Evolutionary conservation across 2,329 filamentous ascomycete genomes (phyloP).

Genomic region (Aspergillus fijiensis): DNA sequence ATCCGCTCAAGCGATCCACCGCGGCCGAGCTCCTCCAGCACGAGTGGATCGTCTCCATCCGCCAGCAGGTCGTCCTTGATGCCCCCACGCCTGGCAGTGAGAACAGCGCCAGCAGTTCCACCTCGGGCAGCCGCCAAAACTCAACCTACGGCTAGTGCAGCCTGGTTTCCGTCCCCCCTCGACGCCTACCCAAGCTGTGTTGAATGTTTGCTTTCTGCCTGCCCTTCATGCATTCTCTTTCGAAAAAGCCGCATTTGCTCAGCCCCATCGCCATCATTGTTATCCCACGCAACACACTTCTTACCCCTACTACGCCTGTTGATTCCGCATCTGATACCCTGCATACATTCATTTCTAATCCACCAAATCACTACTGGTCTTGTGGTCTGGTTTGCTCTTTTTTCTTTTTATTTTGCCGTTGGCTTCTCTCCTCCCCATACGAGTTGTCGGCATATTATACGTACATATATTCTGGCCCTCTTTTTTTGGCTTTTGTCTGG

Average conservation of each 20-base stretch:
- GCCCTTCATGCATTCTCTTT: no score
- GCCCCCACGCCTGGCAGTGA: slow-evolving; percentile 41
- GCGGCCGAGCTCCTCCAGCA: slow-evolving; percentile 90
- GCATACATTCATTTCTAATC: slow-evolving; percentile 6
- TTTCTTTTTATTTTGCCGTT: background rate
- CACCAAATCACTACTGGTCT: background rate
- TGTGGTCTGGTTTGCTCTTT: background rate
- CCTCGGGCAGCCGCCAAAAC: slow-evolving; percentile 31
- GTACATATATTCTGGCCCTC: background rate
- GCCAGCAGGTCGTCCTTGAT: slow-evolving; percentile 49
- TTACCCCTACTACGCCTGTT: background rate
- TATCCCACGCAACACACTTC: background rate
- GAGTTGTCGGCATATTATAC: background rate
- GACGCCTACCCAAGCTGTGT: no score
- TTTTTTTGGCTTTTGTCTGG: no score
- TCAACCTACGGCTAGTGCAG: slow-evolving; percentile 26
- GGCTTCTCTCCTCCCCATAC: background rate
- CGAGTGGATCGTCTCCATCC: slow-evolving; percentile 70
- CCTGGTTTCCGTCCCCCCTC: background rate
- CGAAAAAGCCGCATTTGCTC: no score
- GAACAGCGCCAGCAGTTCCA: slow-evolving; percentile 36
- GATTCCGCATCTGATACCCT: slow-evolving; percentile 36
- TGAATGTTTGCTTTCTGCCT: background rate
- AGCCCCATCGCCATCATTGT: background rate
- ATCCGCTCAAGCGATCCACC: slow-evolving; percentile 74